A percentile compares a stretch with the other conserved stretches of the same genome.
Evolutionary conservation across 148 eudicot genomes (phyloP).

Genomic region (Vaccinium myrtillus): DNA sequence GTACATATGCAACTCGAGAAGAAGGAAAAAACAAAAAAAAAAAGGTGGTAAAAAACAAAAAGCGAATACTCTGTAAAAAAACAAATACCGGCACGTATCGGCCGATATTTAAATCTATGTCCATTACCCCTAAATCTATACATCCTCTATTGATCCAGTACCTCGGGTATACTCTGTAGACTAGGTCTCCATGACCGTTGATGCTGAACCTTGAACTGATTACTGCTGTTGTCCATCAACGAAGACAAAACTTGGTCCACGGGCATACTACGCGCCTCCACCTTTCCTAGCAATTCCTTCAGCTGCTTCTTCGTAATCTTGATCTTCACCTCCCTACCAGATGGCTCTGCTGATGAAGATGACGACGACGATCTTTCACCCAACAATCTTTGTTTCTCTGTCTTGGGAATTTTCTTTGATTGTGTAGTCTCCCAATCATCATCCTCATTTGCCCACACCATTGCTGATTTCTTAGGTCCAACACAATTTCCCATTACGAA

Average conservation of each 20-base stretch:
- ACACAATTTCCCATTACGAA: background rate
- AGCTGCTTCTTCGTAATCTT: conserved; percentile 30
- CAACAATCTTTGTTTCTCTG: background rate
- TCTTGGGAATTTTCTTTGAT: background rate
- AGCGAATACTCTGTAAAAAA: no score
- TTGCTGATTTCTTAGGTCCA: conserved; percentile 15
- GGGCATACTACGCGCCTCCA: conserved; percentile 9
- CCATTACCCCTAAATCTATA: background rate
- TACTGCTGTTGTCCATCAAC: conserved; percentile 1
- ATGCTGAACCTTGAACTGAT: background rate
- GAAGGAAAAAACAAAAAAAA: background rate
- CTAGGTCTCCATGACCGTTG: conserved; percentile 26
- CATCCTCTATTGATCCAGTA: background rate
- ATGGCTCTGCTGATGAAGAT: background rate
- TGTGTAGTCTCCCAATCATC: background rate
- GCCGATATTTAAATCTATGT: no score
- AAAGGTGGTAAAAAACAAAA: background rate
- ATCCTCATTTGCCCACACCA: conserved; percentile 20
- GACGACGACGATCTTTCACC: background rate
- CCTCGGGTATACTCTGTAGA: conserved; percentile 26
- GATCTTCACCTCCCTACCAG: conserved; percentile 23
- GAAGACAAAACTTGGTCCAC: conserved; percentile 20
- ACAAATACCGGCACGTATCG: no score
- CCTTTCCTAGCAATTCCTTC: conserved; percentile 19
- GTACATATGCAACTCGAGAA: background rate